Conservation (phyloP, 169 alveolate species). For the Plasmodium fragile region DNA sequence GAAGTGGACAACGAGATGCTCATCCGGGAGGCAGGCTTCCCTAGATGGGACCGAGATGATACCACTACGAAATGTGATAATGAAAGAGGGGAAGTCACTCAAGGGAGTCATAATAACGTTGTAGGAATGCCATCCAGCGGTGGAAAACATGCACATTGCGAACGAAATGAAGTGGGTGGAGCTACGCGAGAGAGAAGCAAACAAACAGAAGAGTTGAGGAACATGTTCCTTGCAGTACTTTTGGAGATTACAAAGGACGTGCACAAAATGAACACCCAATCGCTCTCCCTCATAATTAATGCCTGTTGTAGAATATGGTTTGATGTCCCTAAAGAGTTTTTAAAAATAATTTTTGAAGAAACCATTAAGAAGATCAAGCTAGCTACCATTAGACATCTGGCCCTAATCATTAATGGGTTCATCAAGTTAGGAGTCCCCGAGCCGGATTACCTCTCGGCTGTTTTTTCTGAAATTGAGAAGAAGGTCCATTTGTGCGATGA, state of each 20-base stretch:
- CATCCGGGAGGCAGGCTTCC: not conserved
- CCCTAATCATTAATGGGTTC: slow-evolving; percentile 53
- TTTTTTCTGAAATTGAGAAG: slow-evolving; percentile 46
- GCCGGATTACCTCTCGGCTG: slow-evolving; percentile 7
- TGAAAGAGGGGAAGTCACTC: not conserved
- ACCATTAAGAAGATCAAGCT: slow-evolving; percentile 16
- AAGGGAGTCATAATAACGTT: not conserved
- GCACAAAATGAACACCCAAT: slow-evolving; percentile 60
- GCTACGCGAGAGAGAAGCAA: not conserved
- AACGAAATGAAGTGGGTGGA: not conserved
- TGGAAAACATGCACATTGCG: not conserved
- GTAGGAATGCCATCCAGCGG: not conserved
- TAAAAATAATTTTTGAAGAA: slow-evolving; percentile 60
- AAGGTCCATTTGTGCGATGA: slow-evolving; percentile 68
- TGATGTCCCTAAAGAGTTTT: slow-evolving; percentile 40
- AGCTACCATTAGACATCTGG: slow-evolving; percentile 60
- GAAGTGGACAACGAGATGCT: not conserved
- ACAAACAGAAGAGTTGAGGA: slow-evolving; percentile 10
- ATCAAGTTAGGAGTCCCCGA: slow-evolving; percentile 40
- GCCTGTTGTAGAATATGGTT: slow-evolving; percentile 60
- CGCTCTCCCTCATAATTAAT: slow-evolving; percentile 50
- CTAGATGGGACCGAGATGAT: not conserved
- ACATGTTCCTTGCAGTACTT: slow-evolving; percentile 6
- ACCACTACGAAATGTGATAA: not conserved
- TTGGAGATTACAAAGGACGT: slow-evolving; percentile 24